Base-by-base conservation (phyloP, 148 eudicot genomes). In the Silene latifolia region DNA sequence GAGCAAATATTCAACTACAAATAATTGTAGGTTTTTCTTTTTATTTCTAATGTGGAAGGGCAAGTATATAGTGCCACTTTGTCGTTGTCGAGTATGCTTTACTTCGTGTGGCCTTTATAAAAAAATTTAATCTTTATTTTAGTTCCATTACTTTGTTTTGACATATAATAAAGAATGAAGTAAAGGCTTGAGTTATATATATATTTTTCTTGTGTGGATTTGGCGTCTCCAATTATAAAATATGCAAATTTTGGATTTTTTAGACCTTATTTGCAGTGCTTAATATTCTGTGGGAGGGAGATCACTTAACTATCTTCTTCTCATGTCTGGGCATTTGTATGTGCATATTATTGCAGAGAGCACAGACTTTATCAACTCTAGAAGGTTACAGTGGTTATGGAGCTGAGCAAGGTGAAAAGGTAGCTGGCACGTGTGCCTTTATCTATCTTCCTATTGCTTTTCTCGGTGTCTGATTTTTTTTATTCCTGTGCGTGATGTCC, bases 371-470 rank as follows among this genome's bases (percentile, higher is more conserved):
- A 44, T 90, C 98, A 57, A 93, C 89, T 2, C n/a, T 83, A 44
- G 87, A 83, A 47, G 98, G 98, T 46, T 93, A 93, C 79, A 90
- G 93, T 72, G 98, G 98, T 23, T 93, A 90, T 86, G 98, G 98
- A 81, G 98, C 96, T 83, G 98, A 89, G 77, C 93, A 93, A 86
- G 98, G 98, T 74, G 96, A 90, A 85, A 86, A 89, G 79, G 98
- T 90, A 76, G 75, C 82, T 79, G 35, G 17, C 53, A 51, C 59
- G 27, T 25, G 62, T 32, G 71, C 58, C 54, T 71, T 64, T 47
- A 24, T 63, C 51, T 13, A 8, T n/a, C 61, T 59, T 23, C 8
- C 10, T n/a, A 8, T 21, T 58, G 3, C 4, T 47, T 51, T 47
- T 32, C 21, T 29, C 24, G 54, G 4, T 71, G 5, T 77, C 51